Evolutionary conservation across 768 basidiomycete genomes (phyloP).

Genomic region (Grammothele lineata): DNA sequence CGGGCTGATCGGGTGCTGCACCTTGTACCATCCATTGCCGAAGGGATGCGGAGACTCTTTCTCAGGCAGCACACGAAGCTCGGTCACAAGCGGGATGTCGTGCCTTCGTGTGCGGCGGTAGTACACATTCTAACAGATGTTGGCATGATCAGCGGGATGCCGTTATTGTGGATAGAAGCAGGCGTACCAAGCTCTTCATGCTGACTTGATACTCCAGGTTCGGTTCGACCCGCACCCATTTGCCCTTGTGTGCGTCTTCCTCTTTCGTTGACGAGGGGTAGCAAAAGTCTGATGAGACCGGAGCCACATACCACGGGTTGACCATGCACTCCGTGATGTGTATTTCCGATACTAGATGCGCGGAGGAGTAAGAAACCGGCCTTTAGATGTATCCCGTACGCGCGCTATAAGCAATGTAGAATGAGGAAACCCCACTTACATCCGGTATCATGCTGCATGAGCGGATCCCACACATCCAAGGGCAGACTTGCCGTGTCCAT

Average conservation of each 20-base stretch:
- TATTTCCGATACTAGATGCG: constrained; percentile 71
- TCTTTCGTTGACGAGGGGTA: constrained; percentile 64
- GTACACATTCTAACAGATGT: constrained; percentile 53
- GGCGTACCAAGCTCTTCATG: constrained; percentile 58
- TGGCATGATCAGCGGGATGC: background rate
- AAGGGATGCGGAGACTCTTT: constrained; percentile 45
- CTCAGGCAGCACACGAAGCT: constrained; percentile 60
- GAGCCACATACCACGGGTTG: constrained; percentile 47
- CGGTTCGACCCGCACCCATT: constrained; percentile 85
- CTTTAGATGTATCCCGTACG: too few relatives aligned
- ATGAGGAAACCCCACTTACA: constrained; percentile 31
- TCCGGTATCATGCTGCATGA: constrained; percentile 73
- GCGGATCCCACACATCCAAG: constrained; percentile 74
- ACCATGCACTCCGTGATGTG: constrained; percentile 63
- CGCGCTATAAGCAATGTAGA: too few relatives aligned
- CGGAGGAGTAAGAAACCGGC: too few relatives aligned
- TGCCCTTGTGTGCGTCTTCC: constrained; percentile 71
- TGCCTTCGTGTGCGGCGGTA: constrained; percentile 83
- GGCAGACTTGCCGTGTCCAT: constrained; percentile 69
- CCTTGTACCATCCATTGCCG: constrained; percentile 59
- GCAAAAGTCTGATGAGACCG: constrained; percentile 45
- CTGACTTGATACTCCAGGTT: constrained; percentile 71
- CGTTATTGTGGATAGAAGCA: background rate
- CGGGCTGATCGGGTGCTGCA: constrained; percentile 32
- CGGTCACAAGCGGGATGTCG: constrained; percentile 75